Evolutionary conservation across 129 eudicot genomes (phyloP), one percentile per base, ranked within the genome.

Genomic region (Arctium lappa): DNA sequence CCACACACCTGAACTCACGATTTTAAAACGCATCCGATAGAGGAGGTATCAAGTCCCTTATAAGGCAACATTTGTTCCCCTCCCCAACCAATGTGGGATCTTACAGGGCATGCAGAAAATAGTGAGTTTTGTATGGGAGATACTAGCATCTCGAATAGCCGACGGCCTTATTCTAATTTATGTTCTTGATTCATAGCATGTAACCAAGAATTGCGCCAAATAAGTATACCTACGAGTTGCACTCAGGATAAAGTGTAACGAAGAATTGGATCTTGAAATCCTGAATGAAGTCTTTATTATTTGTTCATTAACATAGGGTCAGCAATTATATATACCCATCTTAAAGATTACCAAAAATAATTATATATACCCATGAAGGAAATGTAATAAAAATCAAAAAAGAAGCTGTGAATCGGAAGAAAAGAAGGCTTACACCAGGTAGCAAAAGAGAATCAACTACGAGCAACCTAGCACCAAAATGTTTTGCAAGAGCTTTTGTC

Each of bases 401-500:
- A 10, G 33, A 46, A 44, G 31, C n/a, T n/a, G 22, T 68, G 32
- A 40, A 42, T 27, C 9, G 36, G 12, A 31, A 29, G 27, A 46
- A 72, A 12, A n/a, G 33, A 80, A 84, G 80, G 85, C 99, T 91
- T 93, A 95, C 97, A 79, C 97, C 97, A 63, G 99, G 97, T 74
- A 95, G 83, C 56, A 93, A 72, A 81, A 91, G 89, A 83, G 93
- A 84, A 73, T 95, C 99, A 66, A 90, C 93, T 62, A 93, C 85
- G 31, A 95, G 94, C 79, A 95, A 87, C 81, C 89, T 83, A 56
- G 88, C 97, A 75, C 90, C 91, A 82, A 92, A 93, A 82, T 95
- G 88, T 81, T 91, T 93, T 33, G 97, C 97, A 76, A 95, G 94
- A 30, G 99, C 97, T 87, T 92, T 95, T 13, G 90, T 78, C 81